Evolutionary conservation across 306 rosid genomes (phyloP).

Genomic region (Casuarina cunninghamiana): DNA sequence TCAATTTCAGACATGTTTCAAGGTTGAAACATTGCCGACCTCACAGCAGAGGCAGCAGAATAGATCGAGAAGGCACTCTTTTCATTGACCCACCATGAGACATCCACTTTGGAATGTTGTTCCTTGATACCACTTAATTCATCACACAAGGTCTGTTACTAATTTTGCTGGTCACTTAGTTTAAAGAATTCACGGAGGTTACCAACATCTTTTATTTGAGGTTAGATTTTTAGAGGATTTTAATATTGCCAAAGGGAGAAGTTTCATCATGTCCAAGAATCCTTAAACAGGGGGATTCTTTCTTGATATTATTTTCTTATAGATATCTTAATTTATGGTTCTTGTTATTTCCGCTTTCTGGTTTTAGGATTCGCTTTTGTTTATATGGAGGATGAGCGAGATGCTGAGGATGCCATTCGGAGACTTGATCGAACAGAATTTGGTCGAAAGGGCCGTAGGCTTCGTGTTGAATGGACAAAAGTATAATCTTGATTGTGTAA

Average conservation of each 20-base stretch:
- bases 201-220: conserved; percentile 48
- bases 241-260: conserved; percentile 46
- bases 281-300: conserved; percentile 31
- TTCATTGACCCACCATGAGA: conserved; percentile 85
- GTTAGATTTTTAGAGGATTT: conserved; percentile 49
- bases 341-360: conserved; percentile 24
- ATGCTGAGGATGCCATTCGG: conserved; percentile 91
- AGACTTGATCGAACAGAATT: conserved; percentile 82
- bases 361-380: conserved; percentile 88
- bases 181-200: conserved; percentile 62
- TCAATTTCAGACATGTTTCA: conserved; percentile 68
- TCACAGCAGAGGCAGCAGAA: conserved; percentile 79
- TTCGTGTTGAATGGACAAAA: conserved; percentile 99
- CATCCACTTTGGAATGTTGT: conserved; percentile 92
- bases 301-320: conserved; percentile 16
- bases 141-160: conserved; percentile 94
- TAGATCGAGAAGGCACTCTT: conserved; percentile 80
- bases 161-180: conserved; percentile 85
- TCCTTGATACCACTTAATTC: conserved; percentile 89
- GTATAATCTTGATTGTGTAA: conserved; percentile 34
- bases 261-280: conserved; percentile 34
- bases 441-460: conserved; percentile 93
- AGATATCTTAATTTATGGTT: conserved; percentile 6
- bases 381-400: conserved; percentile 97
- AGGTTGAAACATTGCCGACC: conserved; percentile 78